phyloP scores from a whole-genome alignment of 1,284 basidiomycete genomes.

The Irpex sp. region DNA sequence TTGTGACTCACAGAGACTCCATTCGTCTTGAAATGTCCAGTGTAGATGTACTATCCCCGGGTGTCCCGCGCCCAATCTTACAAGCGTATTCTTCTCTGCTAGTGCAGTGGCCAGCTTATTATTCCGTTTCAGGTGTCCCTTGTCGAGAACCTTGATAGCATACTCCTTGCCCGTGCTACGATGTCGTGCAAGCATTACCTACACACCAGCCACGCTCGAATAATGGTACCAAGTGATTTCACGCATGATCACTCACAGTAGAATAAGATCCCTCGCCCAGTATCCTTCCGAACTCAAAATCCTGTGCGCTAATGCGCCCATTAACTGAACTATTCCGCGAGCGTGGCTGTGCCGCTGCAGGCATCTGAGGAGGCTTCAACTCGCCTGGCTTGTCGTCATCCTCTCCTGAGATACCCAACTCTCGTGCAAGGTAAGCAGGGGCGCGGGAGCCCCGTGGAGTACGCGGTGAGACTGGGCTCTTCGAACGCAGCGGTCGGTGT shows the following conservation, averaged over 20 bases:
- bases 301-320: conserved; percentile 45
- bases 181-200: conserved; percentile 63
- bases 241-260: conserved; percentile 45
- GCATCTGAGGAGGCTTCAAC: conserved; percentile 27
- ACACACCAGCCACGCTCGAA: background rate
- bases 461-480: conserved; percentile 47
- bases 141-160: conserved; percentile 77
- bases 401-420: conserved; percentile 44
- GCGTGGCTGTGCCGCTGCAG: conserved; percentile 33
- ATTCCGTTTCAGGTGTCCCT: conserved; percentile 66
- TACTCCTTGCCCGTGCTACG: conserved; percentile 58
- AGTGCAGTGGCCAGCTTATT: conserved; percentile 63
- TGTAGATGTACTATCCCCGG: conserved; percentile 81
- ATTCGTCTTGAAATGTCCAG: conserved; percentile 83
- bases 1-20: conserved; percentile 70
- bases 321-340: conserved; percentile 47
- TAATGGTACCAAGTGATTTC: too few relatives aligned
- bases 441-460: conserved; percentile 43
- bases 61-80: conserved; percentile 65
- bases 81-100: conserved; percentile 62
- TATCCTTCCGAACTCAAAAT: conserved; percentile 68
- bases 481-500: conserved; percentile 35
- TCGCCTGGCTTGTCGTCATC: conserved; percentile 26
- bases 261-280: conserved; percentile 81
- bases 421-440: conserved; percentile 58